phyloP scores from a whole-genome alignment of 805 yeast genomes.

The Kockiozyma suomiensis region DNA sequence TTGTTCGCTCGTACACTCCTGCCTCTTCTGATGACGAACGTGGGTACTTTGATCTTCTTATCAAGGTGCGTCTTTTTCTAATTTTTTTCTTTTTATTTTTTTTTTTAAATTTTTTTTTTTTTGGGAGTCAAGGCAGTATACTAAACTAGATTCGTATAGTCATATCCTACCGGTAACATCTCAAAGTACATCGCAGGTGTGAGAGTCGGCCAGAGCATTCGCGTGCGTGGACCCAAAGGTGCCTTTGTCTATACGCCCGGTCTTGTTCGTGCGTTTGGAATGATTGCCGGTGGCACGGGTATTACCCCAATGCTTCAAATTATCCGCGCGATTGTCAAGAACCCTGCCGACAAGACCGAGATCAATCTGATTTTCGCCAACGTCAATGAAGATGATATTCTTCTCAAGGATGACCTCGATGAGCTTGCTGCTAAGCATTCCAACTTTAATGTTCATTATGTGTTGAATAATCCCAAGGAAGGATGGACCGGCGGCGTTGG shows the following conservation, averaged over 20 bases:
- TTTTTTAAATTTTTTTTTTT: too few relatives aligned
- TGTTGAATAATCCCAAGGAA: slow-evolving; percentile 75
- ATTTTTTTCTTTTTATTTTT: too few relatives aligned
- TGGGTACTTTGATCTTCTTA: slow-evolving; percentile 77
- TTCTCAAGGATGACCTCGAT: slow-evolving; percentile 79
- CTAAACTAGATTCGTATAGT: too few relatives aligned
- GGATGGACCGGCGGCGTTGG: slow-evolving; percentile 70
- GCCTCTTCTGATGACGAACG: slow-evolving; percentile 65
- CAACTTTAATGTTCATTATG: slow-evolving; percentile 76
- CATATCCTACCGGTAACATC: slow-evolving; percentile 80
- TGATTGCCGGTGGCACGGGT: slow-evolving; percentile 96
- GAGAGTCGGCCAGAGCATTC: slow-evolving; percentile 75
- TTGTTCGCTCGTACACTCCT: slow-evolving; percentile 85
- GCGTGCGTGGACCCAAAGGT: slow-evolving; percentile 86
- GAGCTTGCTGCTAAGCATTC: slow-evolving; percentile 65
- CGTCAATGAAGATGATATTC: slow-evolving; percentile 72
- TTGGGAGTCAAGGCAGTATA: too few relatives aligned
- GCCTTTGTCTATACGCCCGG: slow-evolving; percentile 78
- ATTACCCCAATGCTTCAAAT: slow-evolving; percentile 90
- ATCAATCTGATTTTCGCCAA: slow-evolving; percentile 80
- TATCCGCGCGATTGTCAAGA: slow-evolving; percentile 69
- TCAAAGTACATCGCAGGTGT: slow-evolving; percentile 72
- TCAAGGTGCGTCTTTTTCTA: slow-evolving; percentile 69
- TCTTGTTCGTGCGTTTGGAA: slow-evolving; percentile 68
- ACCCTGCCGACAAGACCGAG: slow-evolving; percentile 88